Evolutionary conservation across 2,329 filamentous ascomycete genomes (phyloP).

Genomic region (Rachicladosporium sp.): DNA sequence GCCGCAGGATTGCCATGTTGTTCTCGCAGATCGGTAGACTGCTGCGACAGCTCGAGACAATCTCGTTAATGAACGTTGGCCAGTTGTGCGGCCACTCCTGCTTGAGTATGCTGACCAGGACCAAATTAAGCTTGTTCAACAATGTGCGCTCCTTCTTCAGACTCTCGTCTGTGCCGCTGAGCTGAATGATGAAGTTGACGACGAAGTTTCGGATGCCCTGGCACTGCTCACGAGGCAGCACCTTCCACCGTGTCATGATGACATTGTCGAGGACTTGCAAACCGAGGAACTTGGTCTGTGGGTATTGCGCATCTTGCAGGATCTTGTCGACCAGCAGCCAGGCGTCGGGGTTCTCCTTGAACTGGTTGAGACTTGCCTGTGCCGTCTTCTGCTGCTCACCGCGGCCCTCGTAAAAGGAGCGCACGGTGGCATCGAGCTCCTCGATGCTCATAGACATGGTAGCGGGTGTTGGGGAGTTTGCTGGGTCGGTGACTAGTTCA

Average conservation of each 20-base stretch:
- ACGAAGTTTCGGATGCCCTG: constrained; percentile 98
- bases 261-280: constrained; percentile 96
- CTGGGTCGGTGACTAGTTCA: constrained; percentile 4
- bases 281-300: constrained; percentile 94
- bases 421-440: constrained; percentile 94
- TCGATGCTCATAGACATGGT: constrained; percentile 61
- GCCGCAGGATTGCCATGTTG: constrained; percentile 95
- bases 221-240: constrained; percentile 89
- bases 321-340: constrained; percentile 98
- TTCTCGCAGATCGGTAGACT: constrained; percentile 98
- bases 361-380: constrained; percentile 86
- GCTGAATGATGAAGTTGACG: constrained; percentile 94
- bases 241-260: constrained; percentile 98
- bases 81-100: constrained; percentile 99
- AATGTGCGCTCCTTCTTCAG: constrained; percentile 75
- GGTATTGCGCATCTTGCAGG: constrained; percentile 79
- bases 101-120: constrained; percentile 93
- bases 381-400: constrained; percentile 95
- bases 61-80: constrained; percentile 99
- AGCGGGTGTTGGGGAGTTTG: constrained; percentile 1
- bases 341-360: constrained; percentile 97
- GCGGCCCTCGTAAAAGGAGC: constrained; percentile 92
- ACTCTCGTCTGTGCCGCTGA: constrained; percentile 78
- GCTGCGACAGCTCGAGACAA: constrained; percentile 89
- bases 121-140: constrained; percentile 95